Base-by-base conservation (phyloP, 306 rosid species). In the Trifolium dubium region DNA sequence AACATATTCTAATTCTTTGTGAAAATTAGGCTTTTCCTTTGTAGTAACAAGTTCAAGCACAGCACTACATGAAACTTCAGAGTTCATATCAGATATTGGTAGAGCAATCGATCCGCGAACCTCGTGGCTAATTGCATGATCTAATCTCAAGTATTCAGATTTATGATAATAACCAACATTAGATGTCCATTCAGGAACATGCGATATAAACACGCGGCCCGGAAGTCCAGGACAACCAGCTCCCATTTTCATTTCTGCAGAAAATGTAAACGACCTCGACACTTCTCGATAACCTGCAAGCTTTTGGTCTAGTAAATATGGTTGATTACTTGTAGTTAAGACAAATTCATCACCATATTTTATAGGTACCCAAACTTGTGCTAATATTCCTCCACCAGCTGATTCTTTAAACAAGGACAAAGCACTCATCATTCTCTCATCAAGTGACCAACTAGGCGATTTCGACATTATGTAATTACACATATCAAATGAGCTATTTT, bases 141-240 rank as follows among this genome's bases (percentile, higher is more conserved):
- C 96, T 74, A 84, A 83, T 74, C 98, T 74, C 69, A 83, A 66
- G 71, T 88, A 95, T 90, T 95, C 99, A 62, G 59, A 17, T 69
- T 85, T 86, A 18, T 77, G 82, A 81, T 95, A 95, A 79, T 87
- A 92, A 67, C 88, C 81, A 77, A 95, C 90, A 73, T 92, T 78
- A 40, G 99, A 95, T 59, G 99, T 90, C 99, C 99, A 95, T 82
- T 95, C 99, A 66, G 97, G 96, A 79, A 85, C 77, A 77, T 83
- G 87, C 54, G 99, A 87, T 18, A 54, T 78, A 79, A 87, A 95
- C 63, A 95, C 99, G 34, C 99, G 99, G 30, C 96, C 93, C 28
- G 99, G 98, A 82, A 95, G 96, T 58, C 97, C 98, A 1, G 65
- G 82, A 71, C 78, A 49, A 71, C 76, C 44, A 78, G 83, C 56